phyloP scores from a whole-genome alignment of 192 early-diverging fungal species.

The Coemansia erecta region DNA sequence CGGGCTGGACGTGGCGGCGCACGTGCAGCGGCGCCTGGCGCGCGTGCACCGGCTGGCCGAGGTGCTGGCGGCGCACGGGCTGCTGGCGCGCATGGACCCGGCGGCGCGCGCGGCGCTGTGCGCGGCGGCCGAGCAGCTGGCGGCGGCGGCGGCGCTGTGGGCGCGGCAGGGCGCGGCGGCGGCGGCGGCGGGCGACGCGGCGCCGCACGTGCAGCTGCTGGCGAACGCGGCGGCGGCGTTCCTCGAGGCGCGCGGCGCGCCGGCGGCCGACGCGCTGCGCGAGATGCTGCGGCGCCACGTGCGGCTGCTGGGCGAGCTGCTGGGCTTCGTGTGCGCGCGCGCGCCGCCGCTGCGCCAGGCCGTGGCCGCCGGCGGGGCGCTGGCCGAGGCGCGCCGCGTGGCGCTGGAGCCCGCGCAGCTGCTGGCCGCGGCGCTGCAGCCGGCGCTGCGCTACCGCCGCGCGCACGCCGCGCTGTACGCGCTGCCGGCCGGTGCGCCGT shows the following conservation, averaged over 20 bases:
- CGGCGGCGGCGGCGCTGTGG: slow-evolving; percentile 42
- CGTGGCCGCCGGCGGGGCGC: slow-evolving; percentile 14
- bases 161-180: slow-evolving; percentile 9
- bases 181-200: too few relatives aligned
- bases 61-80: slow-evolving; percentile 19
- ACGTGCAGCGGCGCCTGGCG: slow-evolving; percentile 35
- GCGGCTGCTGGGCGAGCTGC: slow-evolving; percentile 24
- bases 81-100: slow-evolving; percentile 17
- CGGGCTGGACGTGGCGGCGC: slow-evolving; percentile 37
- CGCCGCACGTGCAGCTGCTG: slow-evolving; percentile 39
- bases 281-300: slow-evolving; percentile 34
- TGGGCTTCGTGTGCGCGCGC: slow-evolving; percentile 31
- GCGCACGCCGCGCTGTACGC: slow-evolving; percentile 31
- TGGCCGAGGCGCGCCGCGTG: slow-evolving; percentile 20
- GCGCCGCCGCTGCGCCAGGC: slow-evolving; percentile 22
- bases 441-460: slow-evolving; percentile 34
- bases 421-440: slow-evolving; percentile 20
- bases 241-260: slow-evolving; percentile 28
- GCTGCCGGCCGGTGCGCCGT: neutral
- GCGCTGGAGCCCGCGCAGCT: too few relatives aligned
- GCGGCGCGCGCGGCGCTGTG: slow-evolving; percentile 24
- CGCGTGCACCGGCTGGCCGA: slow-evolving; percentile 32
- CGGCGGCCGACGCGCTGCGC: slow-evolving; percentile 36
- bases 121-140: slow-evolving; percentile 39
- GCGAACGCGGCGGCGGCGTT: slow-evolving; percentile 27